Evolutionary conservation across 129 eudicot species (phyloP).

Genomic region (carrot (Daucus carota)): DNA sequence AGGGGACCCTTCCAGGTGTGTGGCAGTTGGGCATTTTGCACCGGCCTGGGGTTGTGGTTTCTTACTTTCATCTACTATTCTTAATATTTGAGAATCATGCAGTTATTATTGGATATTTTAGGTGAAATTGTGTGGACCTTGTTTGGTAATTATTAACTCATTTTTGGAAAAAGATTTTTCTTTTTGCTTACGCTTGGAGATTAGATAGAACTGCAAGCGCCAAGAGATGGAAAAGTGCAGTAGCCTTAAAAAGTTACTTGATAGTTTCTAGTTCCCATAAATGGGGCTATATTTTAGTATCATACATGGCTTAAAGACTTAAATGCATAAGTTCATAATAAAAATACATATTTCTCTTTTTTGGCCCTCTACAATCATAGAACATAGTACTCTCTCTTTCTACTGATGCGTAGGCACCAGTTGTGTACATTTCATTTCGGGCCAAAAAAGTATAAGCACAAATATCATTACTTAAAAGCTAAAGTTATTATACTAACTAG

Average conservation of each 20-base stretch:
- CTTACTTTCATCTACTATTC: not conserved
- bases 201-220: not conserved
- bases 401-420: not conserved
- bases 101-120: not conserved
- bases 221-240: not conserved
- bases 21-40: too few relatives aligned
- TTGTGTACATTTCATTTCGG: not conserved
- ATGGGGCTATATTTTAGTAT: not conserved
- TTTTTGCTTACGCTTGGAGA: not conserved
- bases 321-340: not conserved
- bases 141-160: not conserved
- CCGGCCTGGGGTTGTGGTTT: not conserved
- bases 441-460: not conserved
- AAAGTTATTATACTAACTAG: not conserved
- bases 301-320: not conserved
- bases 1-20: too few relatives aligned
- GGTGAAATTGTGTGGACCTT: not conserved
- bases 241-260: not conserved
- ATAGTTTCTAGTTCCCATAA: not conserved
- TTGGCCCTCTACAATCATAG: not conserved
- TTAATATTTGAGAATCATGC: not conserved
- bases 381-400: not conserved
- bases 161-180: not conserved
- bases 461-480: not conserved
- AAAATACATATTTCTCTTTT: not conserved